phyloP scores from a whole-genome alignment of 1,284 basidiomycete species.

The Grifola frondosa region DNA sequence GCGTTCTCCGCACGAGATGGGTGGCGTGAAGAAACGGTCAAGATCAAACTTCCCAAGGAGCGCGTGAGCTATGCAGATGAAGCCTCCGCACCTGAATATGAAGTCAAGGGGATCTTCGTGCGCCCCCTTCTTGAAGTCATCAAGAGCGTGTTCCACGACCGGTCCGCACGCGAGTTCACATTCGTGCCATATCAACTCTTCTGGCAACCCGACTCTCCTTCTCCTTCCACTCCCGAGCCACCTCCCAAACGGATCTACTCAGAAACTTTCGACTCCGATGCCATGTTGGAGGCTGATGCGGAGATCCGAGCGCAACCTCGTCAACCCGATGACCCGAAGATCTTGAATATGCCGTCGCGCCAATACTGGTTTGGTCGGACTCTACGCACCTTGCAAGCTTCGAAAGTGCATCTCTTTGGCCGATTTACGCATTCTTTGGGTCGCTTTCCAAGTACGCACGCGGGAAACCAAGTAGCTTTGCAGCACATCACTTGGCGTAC shows the following conservation, averaged over 20 bases:
- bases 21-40: conserved; percentile 15
- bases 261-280: conserved; percentile 20
- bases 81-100: conserved; percentile 4
- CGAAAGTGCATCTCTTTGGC: conserved; percentile 17
- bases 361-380: conserved; percentile 22
- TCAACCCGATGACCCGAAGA: conserved; percentile 11
- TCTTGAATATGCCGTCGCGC: conserved; percentile 18
- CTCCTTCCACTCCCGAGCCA: not conserved
- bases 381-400: conserved; percentile 12
- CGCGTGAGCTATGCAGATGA: conserved; percentile 1
- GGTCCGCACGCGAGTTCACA: conserved; percentile 1
- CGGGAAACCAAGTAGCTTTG: conserved; percentile 12
- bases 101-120: conserved; percentile 10
- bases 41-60: conserved; percentile 18
- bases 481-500: conserved; percentile 28
- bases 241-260: conserved; percentile 12
- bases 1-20: conserved; percentile 8
- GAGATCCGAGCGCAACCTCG: conserved; percentile 8
- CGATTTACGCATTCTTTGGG: conserved; percentile 13
- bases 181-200: conserved; percentile 11
- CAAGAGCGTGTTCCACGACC: conserved; percentile 7
- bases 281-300: conserved; percentile 15
- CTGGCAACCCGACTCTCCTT: not conserved
- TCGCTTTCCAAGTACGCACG: conserved; percentile 26
- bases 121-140: conserved; percentile 15